These are phyloP conservation scores for Kingdonia uniflora DNA, from an alignment of 164 flowering plant species.

Conservation along the genomic window DNA sequence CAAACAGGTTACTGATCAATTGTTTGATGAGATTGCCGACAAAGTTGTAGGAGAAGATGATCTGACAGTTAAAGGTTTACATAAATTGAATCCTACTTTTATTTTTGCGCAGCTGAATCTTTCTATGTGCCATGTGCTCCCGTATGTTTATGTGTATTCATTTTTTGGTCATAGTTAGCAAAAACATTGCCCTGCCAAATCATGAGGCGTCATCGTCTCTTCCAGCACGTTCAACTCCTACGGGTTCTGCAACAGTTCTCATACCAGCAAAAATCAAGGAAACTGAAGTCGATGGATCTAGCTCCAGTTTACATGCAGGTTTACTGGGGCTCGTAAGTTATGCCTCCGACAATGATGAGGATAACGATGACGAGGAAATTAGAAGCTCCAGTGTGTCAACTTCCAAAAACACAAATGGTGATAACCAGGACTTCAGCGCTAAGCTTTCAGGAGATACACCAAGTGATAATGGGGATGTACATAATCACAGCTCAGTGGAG, in stretches of 20 bases:
- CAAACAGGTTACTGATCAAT: conserved; percentile 84
- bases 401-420: conserved; percentile 9
- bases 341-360: conserved; percentile 47
- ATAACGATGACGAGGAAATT: conserved; percentile 46
- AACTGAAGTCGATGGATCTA: conserved; percentile 29
- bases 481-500: background rate
- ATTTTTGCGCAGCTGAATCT: background rate
- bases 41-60: conserved; percentile 76
- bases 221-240: conserved; percentile 27
- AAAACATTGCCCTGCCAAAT: conserved; percentile 12
- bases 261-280: conserved; percentile 39
- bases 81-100: no score
- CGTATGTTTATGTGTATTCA: background rate
- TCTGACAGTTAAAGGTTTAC: conserved; percentile 41
- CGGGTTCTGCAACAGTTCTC: conserved; percentile 51
- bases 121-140: background rate
- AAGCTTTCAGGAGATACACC: conserved; percentile 15
- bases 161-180: conserved; percentile 7
- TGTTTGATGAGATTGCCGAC: conserved; percentile 97
- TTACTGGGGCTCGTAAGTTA: conserved; percentile 82
- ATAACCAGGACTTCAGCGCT: conserved; percentile 15
- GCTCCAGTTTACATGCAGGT: conserved; percentile 48
- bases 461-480: conserved; percentile 25
- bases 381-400: conserved; percentile 21
- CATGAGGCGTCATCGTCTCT: conserved; percentile 23